A percentile compares a stretch with the other conserved stretches of the same genome.
phyloP scores from a whole-genome alignment of 177 flowering plant species.

The Vitis hybrid region DNA sequence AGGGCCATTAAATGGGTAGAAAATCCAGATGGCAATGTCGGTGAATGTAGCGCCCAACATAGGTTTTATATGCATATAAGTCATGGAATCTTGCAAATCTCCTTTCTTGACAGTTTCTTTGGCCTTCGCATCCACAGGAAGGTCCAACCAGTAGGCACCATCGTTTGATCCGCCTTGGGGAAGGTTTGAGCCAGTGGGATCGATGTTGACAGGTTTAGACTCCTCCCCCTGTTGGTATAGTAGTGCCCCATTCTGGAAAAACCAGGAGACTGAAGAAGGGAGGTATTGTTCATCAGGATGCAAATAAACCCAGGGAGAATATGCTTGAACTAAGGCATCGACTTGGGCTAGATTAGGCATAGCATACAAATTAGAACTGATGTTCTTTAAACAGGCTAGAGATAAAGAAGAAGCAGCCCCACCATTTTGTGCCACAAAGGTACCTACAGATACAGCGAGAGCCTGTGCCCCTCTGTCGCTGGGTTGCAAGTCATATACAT shows the following conservation, averaged over 20 bases:
- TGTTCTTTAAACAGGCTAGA: slow-evolving; percentile 43
- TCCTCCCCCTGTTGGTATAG: slow-evolving; percentile 33
- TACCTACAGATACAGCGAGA: slow-evolving; percentile 38
- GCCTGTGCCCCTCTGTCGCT: slow-evolving; percentile 27
- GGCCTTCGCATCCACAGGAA: slow-evolving; percentile 34
- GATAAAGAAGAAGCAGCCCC: slow-evolving; percentile 7
- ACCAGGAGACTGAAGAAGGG: slow-evolving; percentile 58
- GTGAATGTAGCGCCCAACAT: slow-evolving; percentile 50
- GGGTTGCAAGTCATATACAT: slow-evolving; percentile 31
- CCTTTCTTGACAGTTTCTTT: slow-evolving; percentile 45
- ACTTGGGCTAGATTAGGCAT: slow-evolving; percentile 50
- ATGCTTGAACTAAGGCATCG: slow-evolving; percentile 34
- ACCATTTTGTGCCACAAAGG: slow-evolving; percentile 32
- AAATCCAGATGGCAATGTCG: slow-evolving; percentile 51
- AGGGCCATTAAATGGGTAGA: slow-evolving; percentile 62
- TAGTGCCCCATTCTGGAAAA: slow-evolving; percentile 50
- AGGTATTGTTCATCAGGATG: slow-evolving; percentile 55
- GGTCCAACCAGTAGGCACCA: slow-evolving; percentile 55
- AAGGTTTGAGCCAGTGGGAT: slow-evolving; percentile 44
- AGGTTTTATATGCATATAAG: slow-evolving; percentile 48
- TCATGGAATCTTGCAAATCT: slow-evolving; percentile 22
- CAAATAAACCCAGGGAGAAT: slow-evolving; percentile 45
- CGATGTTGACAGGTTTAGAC: slow-evolving; percentile 32
- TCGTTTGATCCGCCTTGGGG: slow-evolving; percentile 56
- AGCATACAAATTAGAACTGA: background rate